Base-by-base conservation (phyloP, 805 yeast genomes). In the Metschnikowia cerradonensis region DNA sequence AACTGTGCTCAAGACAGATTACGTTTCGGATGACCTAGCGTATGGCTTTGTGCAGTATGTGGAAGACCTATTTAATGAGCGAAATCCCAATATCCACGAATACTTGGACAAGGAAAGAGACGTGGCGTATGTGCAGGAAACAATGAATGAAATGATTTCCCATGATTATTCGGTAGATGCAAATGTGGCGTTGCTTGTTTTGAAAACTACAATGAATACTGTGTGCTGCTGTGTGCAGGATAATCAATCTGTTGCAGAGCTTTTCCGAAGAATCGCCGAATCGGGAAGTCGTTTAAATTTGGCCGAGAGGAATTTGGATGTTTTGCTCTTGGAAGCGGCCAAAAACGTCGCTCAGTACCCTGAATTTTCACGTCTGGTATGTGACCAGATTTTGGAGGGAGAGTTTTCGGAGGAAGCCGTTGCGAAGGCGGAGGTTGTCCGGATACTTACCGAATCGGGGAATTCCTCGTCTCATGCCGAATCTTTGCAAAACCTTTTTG, bases 1-100 rank as follows among this genome's bases (percentile, higher is more conserved):
- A 42, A 50, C 42, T 2, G n/a, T 61, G 7, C 41, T 50, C n/a
- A 26, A 41, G 2, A 34, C 47, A 8, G 45, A 43, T 8, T n/a
- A 23, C 4, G 31, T 71, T 13, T 61, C 60, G 46, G 65, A 60
- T 20, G 51, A 41, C 14, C 63, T 68, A 35, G 65, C 57, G 46
- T 10, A 30, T 4, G 30, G 47, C 7, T 62, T 62, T 45, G 62
- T 66, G 14, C 37, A 37, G 11, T 66, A 69, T 48, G 53, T 71
- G 11, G 73, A 72, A 40, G 46, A 54, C 6, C 48, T 71, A 17
- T 72, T 61, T 52, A 52, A 50, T 6, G 63, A 64, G 6, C 39
- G 52, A 3, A 61, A 61, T 19, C 76, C 76, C 0, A 48, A 52
- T n/a, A 60, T 63, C 10, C 78, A 73, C 52, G 74, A 72, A 53